Evolutionary conservation across 352 stramenopile genomes (phyloP).

Genomic region (Pythium plurisporium): DNA sequence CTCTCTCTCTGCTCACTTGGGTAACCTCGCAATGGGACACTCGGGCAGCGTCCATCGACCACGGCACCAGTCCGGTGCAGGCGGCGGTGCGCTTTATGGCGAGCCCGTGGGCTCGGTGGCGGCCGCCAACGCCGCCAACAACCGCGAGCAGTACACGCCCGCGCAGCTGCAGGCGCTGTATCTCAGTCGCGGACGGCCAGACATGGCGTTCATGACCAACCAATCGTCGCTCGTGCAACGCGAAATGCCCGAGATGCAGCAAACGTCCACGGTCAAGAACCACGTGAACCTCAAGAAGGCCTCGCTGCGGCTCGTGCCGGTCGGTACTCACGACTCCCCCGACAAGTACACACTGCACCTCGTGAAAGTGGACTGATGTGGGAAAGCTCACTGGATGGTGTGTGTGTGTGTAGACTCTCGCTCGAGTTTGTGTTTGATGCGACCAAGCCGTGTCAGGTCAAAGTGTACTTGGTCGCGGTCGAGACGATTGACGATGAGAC

Average conservation of each 20-base stretch:
- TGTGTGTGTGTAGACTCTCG: constrained; percentile 12
- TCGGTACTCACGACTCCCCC: constrained; percentile 17
- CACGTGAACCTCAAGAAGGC: constrained; percentile 84
- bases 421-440: constrained; percentile 80
- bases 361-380: too few relatives aligned
- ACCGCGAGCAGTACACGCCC: constrained; percentile 59
- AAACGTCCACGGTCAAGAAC: constrained; percentile 79
- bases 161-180: constrained; percentile 83
- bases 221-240: constrained; percentile 37
- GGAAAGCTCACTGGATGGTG: neutral
- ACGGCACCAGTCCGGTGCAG: constrained; percentile 8
- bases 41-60: constrained; percentile 61
- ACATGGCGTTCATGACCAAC: constrained; percentile 85
- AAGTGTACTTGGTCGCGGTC: constrained; percentile 53
- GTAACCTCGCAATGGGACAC: constrained; percentile 48
- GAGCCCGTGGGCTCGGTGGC: constrained; percentile 39
- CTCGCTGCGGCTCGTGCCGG: constrained; percentile 51
- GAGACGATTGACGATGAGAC: constrained; percentile 70
- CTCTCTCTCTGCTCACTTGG: neutral
- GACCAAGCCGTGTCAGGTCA: constrained; percentile 64
- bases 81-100: constrained; percentile 53
- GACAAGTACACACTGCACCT: constrained; percentile 9
- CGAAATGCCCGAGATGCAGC: constrained; percentile 76
- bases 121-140: constrained; percentile 27
- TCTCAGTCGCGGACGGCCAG: constrained; percentile 62